Evolutionary conservation across 352 stramenopile species (phyloP).

Genomic region (Phytopythium chamaehyphon): DNA sequence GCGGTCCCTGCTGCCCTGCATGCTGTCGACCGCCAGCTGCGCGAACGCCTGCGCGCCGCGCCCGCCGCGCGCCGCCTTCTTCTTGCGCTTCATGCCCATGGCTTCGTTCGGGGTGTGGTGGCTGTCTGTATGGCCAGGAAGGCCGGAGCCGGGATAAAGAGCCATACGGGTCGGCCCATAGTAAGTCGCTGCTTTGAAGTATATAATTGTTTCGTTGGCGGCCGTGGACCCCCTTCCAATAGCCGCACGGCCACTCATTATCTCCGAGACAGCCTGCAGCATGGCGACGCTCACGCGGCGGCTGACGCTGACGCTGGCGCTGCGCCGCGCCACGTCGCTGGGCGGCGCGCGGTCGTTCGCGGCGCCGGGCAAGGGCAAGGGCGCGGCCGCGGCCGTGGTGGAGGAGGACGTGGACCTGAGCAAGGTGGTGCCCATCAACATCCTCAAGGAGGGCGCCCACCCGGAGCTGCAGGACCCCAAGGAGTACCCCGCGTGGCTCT

Average conservation of each 20-base stretch:
- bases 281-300: constrained; percentile 20
- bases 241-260: background rate
- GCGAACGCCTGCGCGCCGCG: constrained; percentile 60
- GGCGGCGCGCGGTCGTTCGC: constrained; percentile 49
- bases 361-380: constrained; percentile 58
- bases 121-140: too few relatives aligned
- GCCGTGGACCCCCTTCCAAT: too few relatives aligned
- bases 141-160: too few relatives aligned
- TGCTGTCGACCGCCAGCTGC: constrained; percentile 49
- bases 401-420: constrained; percentile 76
- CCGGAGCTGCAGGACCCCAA: constrained; percentile 73
- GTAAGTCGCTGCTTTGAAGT: too few relatives aligned
- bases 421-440: constrained; percentile 79
- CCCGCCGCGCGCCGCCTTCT: constrained; percentile 51
- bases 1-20: constrained; percentile 59
- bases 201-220: too few relatives aligned
- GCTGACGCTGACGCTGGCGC: constrained; percentile 37
- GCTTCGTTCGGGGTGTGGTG: background rate
- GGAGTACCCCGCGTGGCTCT: constrained; percentile 86
- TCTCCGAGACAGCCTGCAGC: background rate
- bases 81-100: constrained; percentile 58
- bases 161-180: too few relatives aligned
- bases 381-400: constrained; percentile 35
- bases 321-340: constrained; percentile 24
- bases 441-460: constrained; percentile 80